These are phyloP conservation scores for Cladosporium sp. DNA, from an alignment of 2,329 filamentous ascomycete species.

Conservation along the genomic window DNA sequence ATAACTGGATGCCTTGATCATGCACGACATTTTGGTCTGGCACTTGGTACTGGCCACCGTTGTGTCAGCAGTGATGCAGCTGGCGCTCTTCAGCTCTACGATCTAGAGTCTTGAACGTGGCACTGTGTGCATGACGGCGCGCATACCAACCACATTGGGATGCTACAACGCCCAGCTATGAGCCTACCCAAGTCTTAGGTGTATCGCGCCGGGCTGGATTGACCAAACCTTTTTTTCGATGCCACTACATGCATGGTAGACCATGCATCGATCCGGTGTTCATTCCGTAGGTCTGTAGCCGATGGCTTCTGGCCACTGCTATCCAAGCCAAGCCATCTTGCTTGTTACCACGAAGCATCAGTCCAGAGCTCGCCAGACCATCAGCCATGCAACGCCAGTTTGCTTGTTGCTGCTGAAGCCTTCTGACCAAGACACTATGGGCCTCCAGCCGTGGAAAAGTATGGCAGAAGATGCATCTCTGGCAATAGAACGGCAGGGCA, in stretches of 20 bases:
- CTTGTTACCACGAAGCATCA: background rate
- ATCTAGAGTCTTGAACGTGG: background rate
- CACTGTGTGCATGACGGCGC: background rate
- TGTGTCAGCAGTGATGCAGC: background rate
- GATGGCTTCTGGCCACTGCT: background rate
- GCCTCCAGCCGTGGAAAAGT: background rate
- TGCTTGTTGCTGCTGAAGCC: background rate
- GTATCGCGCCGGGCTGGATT: background rate
- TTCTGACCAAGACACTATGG: background rate
- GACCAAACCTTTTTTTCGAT: background rate
- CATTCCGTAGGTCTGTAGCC: background rate
- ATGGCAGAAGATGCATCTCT: background rate
- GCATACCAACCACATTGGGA: background rate
- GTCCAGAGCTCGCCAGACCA: slow-evolving; percentile 3
- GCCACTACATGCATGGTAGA: background rate
- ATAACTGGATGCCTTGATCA: background rate
- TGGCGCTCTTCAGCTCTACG: background rate
- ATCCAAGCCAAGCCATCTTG: background rate
- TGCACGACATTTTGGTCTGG: background rate
- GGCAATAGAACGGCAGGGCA: background rate
- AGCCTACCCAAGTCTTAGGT: background rate
- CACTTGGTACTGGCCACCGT: background rate
- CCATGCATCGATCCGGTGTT: background rate
- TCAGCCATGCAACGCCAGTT: background rate
- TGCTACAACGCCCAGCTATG: background rate